phyloP scores from a whole-genome alignment of 768 basidiomycete genomes.

The Solioccasus polychromus region DNA sequence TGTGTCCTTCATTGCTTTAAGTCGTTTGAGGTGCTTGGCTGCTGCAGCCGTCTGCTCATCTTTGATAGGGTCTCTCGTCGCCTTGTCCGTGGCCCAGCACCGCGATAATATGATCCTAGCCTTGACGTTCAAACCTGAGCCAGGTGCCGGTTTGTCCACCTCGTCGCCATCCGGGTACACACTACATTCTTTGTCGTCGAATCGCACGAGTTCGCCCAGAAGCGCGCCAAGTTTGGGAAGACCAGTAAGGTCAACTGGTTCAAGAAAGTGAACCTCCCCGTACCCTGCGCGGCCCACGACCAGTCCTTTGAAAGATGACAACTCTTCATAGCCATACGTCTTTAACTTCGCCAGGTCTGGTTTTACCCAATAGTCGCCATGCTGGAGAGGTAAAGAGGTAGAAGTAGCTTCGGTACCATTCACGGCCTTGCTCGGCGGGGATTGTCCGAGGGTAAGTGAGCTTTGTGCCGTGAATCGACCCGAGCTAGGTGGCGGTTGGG shows the following conservation, averaged over 20 bases:
- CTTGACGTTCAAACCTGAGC: conserved; percentile 85
- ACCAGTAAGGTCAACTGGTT: conserved; percentile 84
- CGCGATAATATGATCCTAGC: conserved; percentile 73
- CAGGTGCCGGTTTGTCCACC: conserved; percentile 79
- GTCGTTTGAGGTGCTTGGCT: conserved; percentile 71
- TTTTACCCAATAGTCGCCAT: conserved; percentile 91
- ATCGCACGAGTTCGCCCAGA: conserved; percentile 81
- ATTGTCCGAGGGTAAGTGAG: conserved; percentile 27
- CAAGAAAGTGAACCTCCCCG: conserved; percentile 79
- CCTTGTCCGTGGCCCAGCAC: conserved; percentile 91
- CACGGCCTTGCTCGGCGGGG: conserved; percentile 28
- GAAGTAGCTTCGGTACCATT: conserved; percentile 21
- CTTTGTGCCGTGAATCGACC: conserved; percentile 42
- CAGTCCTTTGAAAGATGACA: conserved; percentile 72
- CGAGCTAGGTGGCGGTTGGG: conserved; percentile 38
- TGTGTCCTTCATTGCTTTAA: conserved; percentile 84
- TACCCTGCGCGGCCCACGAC: conserved; percentile 90
- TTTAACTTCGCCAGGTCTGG: conserved; percentile 75
- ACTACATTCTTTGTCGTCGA: conserved; percentile 88
- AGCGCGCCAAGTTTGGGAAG: conserved; percentile 76
- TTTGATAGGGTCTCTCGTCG: conserved; percentile 85
- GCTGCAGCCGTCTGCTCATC: conserved; percentile 70
- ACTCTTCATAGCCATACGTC: conserved; percentile 66
- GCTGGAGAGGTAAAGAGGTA: conserved; percentile 47
- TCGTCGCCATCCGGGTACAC: conserved; percentile 91